Evolutionary conservation across 768 basidiomycete genomes (phyloP).

Genomic region (Grammothele lineata): DNA sequence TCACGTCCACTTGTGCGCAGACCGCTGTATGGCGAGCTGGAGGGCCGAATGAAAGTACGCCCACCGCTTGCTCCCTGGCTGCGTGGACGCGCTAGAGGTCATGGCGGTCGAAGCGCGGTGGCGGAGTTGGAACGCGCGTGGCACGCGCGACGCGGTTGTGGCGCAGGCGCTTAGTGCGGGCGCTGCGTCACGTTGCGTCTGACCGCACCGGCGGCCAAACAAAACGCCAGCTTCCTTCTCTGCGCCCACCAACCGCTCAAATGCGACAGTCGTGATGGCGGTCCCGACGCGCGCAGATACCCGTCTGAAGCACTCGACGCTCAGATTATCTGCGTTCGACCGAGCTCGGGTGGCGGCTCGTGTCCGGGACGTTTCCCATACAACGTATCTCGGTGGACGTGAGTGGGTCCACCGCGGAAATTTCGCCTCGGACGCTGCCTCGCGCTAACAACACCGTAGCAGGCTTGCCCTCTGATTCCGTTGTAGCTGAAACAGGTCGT

Average conservation of each 20-base stretch:
- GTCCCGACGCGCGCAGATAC: no score
- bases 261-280: no score
- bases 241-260: no score
- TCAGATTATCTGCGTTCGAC: no score
- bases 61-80: slow-evolving; percentile 41
- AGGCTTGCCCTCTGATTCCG: no score
- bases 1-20: slow-evolving; percentile 52
- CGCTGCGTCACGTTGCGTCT: no score
- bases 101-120: slow-evolving; percentile 20
- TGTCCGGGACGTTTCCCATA: not conserved
- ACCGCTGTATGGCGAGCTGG: slow-evolving; percentile 48
- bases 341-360: no score
- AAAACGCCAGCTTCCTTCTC: no score
- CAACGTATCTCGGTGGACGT: not conserved
- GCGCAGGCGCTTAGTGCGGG: no score
- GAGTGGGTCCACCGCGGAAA: slow-evolving; percentile 1
- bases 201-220: no score
- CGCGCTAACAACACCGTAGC: not conserved
- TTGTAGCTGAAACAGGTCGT: no score
- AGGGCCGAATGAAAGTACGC: slow-evolving; percentile 47
- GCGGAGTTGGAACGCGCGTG: slow-evolving; percentile 12
- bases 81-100: slow-evolving; percentile 22
- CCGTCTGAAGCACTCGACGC: no score
- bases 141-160: not conserved
- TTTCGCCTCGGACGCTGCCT: not conserved